Conservation (phyloP, 352 stramenopile species). For the Pythium insidiosum region DNA sequence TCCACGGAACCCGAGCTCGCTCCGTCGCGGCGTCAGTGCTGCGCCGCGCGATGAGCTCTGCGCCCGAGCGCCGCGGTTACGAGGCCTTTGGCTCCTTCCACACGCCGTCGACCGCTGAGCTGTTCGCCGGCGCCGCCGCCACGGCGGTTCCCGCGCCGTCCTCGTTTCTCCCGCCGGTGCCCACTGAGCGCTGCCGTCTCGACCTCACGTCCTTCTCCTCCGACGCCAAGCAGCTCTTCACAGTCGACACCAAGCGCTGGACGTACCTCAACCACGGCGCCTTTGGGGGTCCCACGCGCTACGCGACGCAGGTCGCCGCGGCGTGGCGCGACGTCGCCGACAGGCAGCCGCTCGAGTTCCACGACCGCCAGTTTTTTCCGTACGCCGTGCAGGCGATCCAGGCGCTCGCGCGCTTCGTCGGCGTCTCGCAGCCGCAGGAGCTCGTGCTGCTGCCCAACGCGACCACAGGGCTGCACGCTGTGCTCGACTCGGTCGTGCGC, state of each 20-base stretch:
- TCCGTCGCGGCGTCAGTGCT: too few relatives aligned
- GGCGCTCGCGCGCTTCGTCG: constrained; percentile 63
- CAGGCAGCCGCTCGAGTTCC: constrained; percentile 86
- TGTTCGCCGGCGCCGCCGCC: constrained; percentile 32
- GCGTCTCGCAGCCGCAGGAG: constrained; percentile 32
- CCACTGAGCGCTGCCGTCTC: constrained; percentile 1
- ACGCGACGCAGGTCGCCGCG: constrained; percentile 52
- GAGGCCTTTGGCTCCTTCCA: constrained; percentile 78
- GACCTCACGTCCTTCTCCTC: background rate
- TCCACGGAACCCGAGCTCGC: too few relatives aligned
- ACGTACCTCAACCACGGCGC: constrained; percentile 94
- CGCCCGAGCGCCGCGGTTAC: constrained; percentile 32
- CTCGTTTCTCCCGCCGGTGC: constrained; percentile 15
- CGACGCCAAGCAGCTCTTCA: constrained; percentile 22
- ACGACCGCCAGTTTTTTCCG: constrained; percentile 90
- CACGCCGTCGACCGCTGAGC: constrained; percentile 35
- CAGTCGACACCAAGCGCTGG: constrained; percentile 56
- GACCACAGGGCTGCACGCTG: constrained; percentile 85
- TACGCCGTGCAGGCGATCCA: constrained; percentile 78
- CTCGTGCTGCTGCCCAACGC: constrained; percentile 86
- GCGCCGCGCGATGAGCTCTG: too few relatives aligned
- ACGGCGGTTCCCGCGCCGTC: constrained; percentile 1
- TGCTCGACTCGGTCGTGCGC: constrained; percentile 45
- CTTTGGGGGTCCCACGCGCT: constrained; percentile 77
- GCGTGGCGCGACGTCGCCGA: constrained; percentile 81